Conservation (phyloP, 306 rosid species). For the Mucuna pruriens region DNA sequence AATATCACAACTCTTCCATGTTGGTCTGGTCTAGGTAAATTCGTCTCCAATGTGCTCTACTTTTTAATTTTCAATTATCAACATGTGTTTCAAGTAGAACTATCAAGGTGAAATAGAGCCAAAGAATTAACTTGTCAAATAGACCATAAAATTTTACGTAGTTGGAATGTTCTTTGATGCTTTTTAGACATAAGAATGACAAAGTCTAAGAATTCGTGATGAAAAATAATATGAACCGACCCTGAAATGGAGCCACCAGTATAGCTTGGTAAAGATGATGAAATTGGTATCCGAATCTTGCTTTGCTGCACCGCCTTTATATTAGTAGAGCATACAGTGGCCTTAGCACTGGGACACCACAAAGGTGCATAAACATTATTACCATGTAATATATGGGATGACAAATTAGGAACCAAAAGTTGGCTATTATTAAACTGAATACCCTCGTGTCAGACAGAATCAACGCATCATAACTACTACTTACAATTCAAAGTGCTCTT, state of each 20-base stretch:
- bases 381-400: neutral
- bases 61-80: neutral
- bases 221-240: neutral
- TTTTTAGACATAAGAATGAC: no score
- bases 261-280: neutral
- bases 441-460: slow-evolving; percentile 30
- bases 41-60: neutral
- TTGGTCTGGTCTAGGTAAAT: neutral
- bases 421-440: neutral
- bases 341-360: neutral
- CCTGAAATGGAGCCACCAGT: neutral
- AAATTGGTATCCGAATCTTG: no score
- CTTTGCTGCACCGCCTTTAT: neutral
- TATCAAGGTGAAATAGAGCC: neutral
- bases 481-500: slow-evolving; percentile 49
- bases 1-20: no score
- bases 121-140: neutral
- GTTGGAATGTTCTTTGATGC: neutral
- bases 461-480: slow-evolving; percentile 49
- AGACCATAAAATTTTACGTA: neutral
- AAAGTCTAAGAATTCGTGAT: neutral
- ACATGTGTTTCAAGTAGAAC: neutral
- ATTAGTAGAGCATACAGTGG: neutral
- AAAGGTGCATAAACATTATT: neutral
- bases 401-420: neutral